Conservation (phyloP, 179 eudicot genomes). For the Heliamphora pulchella region DNA sequence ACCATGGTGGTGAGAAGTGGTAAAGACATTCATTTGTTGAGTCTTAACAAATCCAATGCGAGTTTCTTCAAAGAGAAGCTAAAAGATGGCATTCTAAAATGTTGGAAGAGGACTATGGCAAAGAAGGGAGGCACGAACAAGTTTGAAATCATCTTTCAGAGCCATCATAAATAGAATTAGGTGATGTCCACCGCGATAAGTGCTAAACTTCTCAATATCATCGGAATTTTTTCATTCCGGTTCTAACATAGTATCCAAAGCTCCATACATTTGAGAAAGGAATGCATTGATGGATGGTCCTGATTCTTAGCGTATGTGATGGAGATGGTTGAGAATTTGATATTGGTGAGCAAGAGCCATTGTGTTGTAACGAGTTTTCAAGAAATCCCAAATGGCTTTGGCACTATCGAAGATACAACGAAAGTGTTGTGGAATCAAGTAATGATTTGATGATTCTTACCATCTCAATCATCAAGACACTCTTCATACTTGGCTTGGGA, state of each 20-base stretch:
- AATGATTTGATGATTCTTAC: background rate
- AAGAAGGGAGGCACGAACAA: background rate
- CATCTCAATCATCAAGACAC: background rate
- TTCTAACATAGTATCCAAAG: background rate
- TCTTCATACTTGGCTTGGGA: background rate
- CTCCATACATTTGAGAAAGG: background rate
- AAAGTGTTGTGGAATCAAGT: background rate
- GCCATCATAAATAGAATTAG: slow-evolving; percentile 1
- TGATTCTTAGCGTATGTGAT: background rate
- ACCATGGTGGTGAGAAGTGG: background rate
- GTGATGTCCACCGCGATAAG: background rate
- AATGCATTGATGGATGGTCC: background rate
- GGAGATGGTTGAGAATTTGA: background rate
- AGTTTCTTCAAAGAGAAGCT: background rate
- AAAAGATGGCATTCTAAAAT: background rate
- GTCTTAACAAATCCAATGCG: background rate
- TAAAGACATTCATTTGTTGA: background rate
- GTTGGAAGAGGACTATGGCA: background rate
- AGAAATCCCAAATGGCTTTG: background rate
- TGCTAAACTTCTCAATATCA: background rate
- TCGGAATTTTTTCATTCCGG: background rate
- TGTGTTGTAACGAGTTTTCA: background rate
- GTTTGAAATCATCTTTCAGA: background rate
- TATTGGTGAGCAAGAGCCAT: background rate
- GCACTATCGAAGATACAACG: background rate